Percentiles rank a stretch among this genome's conserved stretches.
Conservation (phyloP, 495 filamentous ascomycete genomes). For the Umbilicaria muhlenbergii region DNA sequence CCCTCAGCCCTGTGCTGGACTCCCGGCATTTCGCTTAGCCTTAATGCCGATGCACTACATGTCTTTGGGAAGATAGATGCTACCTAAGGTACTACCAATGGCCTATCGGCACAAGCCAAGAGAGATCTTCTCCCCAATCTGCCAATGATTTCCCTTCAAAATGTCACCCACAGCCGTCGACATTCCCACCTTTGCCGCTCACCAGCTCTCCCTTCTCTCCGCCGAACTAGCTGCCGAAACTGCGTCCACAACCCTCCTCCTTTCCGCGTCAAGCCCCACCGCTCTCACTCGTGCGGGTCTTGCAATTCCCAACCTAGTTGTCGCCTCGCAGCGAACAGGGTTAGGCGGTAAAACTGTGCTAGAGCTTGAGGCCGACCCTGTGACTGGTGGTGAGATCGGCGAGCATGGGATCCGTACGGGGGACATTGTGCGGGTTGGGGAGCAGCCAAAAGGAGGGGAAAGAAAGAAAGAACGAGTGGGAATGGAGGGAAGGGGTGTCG, state of each 20-base stretch:
- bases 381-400: conserved; percentile 39
- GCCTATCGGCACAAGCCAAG: too few species aligned
- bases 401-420: conserved; percentile 77
- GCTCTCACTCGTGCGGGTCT: conserved; percentile 73
- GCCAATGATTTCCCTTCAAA: not conserved
- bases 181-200: conserved; percentile 59
- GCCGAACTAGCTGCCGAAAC: conserved; percentile 70
- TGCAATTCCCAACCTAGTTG: conserved; percentile 63
- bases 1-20: too few species aligned
- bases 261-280: conserved; percentile 52
- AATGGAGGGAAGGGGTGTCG: conserved; percentile 47
- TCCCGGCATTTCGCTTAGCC: too few species aligned
- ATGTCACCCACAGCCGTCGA: conserved; percentile 37
- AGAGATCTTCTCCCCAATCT: too few species aligned
- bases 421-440: conserved; percentile 71
- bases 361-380: conserved; percentile 61
- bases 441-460: conserved; percentile 52
- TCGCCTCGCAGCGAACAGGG: conserved; percentile 75
- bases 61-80: too few species aligned
- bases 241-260: conserved; percentile 51
- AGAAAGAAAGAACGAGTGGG: conserved; percentile 56
- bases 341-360: conserved; percentile 76
- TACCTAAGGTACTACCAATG: too few species aligned
- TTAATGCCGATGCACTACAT: too few species aligned
- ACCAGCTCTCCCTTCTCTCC: conserved; percentile 64